Base-by-base conservation (phyloP, 352 stramenopile species). In the Globisporangium cederbergense region DNA sequence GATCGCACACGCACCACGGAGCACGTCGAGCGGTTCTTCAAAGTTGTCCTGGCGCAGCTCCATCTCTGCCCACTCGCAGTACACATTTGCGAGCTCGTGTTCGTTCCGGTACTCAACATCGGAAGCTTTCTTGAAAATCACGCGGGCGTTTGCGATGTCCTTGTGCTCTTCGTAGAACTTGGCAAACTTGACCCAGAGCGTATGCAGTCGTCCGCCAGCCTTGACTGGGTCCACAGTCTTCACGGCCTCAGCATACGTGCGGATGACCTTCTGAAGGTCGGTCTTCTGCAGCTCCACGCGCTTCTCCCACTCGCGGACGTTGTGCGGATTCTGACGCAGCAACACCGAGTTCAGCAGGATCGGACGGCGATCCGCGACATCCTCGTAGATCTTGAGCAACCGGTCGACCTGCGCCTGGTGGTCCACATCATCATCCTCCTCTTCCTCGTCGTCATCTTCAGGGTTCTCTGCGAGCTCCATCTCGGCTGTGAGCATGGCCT, bases 311-410 rank as follows among this genome's bases (percentile, higher is more conserved):
- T 99, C 97, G 13, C 84, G 81, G 0, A 99, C 96, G 65, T 99
- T 98, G 73, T 99, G 91, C 11, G 97, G 97, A 76, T 99, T 99
- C 73, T 99, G 97, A 20, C 97, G 88, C 49, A 99, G 76, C 47
- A 99, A 70, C 38, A 99, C 98, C 34, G 90, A 95, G 68, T 96
- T 96, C 2, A 97, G 83, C 32, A 99, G 74, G 52, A 99, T 63
- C 1, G 97, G 97, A 8, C 97, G 87, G 43, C 95, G 86, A 53
- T 97, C 90, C 8, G 98, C 97, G 52, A 99, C 86, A 72, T 99
- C 85, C 52, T 90, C 90, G 61, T 96, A 95, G 54, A 95, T 78
- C 65, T 97, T 91, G 42, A 90, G 72, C 52, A 96, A 65, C 2
- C 86, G 78, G 60, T 96, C 85, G 5, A 93, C 81, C 51, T 90